phyloP scores from a whole-genome alignment of 345 rosid species.

The Populus alba region DNA sequence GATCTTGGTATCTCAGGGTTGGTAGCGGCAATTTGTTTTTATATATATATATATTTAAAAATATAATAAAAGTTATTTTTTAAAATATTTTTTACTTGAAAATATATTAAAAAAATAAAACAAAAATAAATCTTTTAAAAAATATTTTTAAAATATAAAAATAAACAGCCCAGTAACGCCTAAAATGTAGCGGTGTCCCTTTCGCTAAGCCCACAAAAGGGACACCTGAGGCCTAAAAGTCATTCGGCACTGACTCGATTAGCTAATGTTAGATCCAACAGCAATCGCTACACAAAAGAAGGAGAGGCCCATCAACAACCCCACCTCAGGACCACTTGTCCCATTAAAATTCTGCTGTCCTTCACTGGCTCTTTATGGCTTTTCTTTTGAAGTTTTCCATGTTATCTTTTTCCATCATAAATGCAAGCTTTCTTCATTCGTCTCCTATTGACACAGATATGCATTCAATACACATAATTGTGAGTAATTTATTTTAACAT shows the following conservation, averaged over 20 bases:
- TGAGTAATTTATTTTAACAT: too few relatives aligned
- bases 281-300: neutral
- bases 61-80: too few relatives aligned
- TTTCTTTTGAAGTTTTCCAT: conserved; percentile 32
- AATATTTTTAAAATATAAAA: too few relatives aligned
- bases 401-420: neutral
- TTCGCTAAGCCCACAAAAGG: conserved; percentile 5
- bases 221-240: conserved; percentile 17
- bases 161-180: neutral
- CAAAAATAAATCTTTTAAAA: too few relatives aligned
- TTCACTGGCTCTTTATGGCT: conserved; percentile 14
- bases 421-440: neutral
- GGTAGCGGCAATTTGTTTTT: too few relatives aligned
- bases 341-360: conserved; percentile 6
- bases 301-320: neutral
- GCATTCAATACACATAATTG: too few relatives aligned
- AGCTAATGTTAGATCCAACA: conserved; percentile 5
- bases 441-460: too few relatives aligned
- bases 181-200: neutral
- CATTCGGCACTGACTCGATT: neutral
- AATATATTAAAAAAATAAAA: too few relatives aligned
- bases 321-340: conserved; percentile 28
- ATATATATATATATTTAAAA: too few relatives aligned
- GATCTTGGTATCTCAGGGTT: neutral
- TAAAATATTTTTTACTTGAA: too few relatives aligned